Base-by-base conservation (phyloP, 495 filamentous ascomycete species). In the Choiromyces venosus region DNA sequence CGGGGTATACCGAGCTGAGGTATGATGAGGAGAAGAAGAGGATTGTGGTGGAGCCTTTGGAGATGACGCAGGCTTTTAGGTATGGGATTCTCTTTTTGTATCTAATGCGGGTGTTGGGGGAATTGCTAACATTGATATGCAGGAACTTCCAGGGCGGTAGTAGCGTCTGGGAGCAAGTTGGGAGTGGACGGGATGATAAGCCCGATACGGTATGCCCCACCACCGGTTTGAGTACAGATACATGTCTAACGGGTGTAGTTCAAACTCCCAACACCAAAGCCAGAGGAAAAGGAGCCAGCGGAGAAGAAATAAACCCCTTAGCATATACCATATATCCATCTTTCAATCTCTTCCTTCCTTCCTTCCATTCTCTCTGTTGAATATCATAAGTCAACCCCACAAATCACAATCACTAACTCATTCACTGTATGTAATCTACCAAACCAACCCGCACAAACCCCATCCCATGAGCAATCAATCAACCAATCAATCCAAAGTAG, bases 1-100 rank as follows among this genome's bases (percentile, higher is more conserved):
- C 96, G 33, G 96, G 96, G 52, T 99, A 99, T 86, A 99, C 96
- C 69, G 96, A 99, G 88, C 90, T 99, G 68, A 87, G 96, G 74
- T 99, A 93, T 79, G 94, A 97, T 80, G 96, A 99, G 83, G 96
- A 98, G 88, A 99, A 98, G 91, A 98, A 99, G 88, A 88, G 96
- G 70, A 97, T 98, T 82, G 94, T 99, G 71, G 92, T 95, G 40
- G 96, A 98, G 87, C 95, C 96, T 16, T 86, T 99, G 70, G 95
- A 99, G 85, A 86, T 99, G 83, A 97, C 96, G 10, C 95, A 99
- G 84, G 95, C 95, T n/a, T 98, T 94, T 89, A 78, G 75, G 74
- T 78, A 78, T 71, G 46, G 37, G 46, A 35, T 38, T 37, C 8
- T 10, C 29, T 52, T 39, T 42, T 39, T 25, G 25, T 10, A 39